A percentile compares a stretch with the other conserved stretches of the same genome.
These are phyloP conservation scores for Blastocystis sp. DNA, from an alignment of 352 stramenopile genomes.

Conservation along the genomic window DNA sequence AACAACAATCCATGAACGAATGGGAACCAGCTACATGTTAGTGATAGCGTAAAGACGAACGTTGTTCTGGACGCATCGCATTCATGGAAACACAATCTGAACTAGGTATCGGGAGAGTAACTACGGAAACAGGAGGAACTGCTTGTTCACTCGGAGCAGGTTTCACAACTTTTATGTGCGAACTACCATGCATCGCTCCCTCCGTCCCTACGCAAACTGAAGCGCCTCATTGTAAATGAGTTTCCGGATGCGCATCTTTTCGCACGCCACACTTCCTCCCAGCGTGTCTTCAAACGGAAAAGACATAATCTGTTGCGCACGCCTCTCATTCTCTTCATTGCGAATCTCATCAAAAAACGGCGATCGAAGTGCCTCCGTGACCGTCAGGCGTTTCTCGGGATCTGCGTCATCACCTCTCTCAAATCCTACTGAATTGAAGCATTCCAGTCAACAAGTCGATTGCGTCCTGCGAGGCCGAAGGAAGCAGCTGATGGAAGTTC, in stretches of 20 bases:
- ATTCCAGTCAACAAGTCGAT: constrained; percentile 72
- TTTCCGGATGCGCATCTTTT: constrained; percentile 45
- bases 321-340: constrained; percentile 44
- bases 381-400: constrained; percentile 82
- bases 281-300: constrained; percentile 25
- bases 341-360: constrained; percentile 76
- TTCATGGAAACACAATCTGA: no score
- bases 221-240: constrained; percentile 56
- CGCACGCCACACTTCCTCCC: not conserved
- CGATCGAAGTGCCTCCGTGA: constrained; percentile 83
- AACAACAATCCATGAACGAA: no score
- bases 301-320: not conserved
- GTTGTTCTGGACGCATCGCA: no score
- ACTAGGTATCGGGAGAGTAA: no score
- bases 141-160: not conserved
- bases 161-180: not conserved
- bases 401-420: constrained; percentile 63
- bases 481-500: constrained; percentile 64
- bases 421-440: constrained; percentile 67
- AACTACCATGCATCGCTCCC: not conserved
- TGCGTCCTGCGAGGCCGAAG: constrained; percentile 66
- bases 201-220: not conserved
- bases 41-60: no score
- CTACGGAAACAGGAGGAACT: no score
- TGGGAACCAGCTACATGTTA: no score